A percentile compares a stretch with the other conserved stretches of the same genome.
phyloP scores from a whole-genome alignment of 1,139 yeast species.

The Arxiozyma heterogenica region DNA sequence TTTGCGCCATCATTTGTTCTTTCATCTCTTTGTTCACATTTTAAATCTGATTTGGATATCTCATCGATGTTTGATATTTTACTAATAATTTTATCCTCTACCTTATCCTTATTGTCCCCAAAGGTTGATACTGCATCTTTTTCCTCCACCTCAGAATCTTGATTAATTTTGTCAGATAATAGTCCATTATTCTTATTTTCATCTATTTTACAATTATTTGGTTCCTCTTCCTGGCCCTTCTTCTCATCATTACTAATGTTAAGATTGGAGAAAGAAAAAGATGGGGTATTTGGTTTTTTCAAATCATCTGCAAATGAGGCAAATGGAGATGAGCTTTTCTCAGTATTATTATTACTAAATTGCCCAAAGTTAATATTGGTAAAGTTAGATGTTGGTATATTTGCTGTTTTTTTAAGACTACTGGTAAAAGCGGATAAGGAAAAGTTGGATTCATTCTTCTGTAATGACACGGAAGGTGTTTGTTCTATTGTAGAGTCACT shows the following conservation, averaged over 20 bases:
- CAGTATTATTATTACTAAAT: background rate
- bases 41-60: background rate
- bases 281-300: slow-evolving; percentile 11
- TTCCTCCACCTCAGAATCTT: background rate
- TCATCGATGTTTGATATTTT: background rate
- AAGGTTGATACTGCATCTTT: background rate
- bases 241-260: background rate
- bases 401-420: slow-evolving; percentile 24
- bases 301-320: slow-evolving; percentile 18
- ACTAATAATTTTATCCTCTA: background rate
- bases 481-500: slow-evolving; percentile 19
- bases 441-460: background rate
- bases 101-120: background rate
- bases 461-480: slow-evolving; percentile 8
- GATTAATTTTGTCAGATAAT: background rate
- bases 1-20: slow-evolving; percentile 1
- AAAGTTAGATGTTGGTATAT: slow-evolving; percentile 11
- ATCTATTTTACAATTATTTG: background rate
- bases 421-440: slow-evolving; percentile 17
- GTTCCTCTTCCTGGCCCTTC: background rate
- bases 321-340: slow-evolving; percentile 16
- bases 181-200: no score
- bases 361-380: slow-evolving; percentile 5
- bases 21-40: background rate
- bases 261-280: slow-evolving; percentile 14